Evolutionary conservation across 768 basidiomycete genomes (phyloP).

Genomic region (Tylopilus subfusipes): DNA sequence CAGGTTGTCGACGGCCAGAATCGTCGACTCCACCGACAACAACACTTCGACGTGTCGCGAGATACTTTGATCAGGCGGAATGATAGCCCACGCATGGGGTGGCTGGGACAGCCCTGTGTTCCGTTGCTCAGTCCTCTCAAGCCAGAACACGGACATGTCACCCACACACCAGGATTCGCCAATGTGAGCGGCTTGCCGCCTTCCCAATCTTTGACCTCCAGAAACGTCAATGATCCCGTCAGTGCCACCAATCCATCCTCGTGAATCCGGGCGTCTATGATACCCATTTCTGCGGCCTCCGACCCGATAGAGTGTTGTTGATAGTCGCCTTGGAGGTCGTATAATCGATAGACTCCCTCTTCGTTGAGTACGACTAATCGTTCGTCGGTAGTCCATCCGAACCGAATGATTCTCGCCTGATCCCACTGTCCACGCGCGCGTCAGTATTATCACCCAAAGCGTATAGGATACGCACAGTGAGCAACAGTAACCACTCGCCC

Average conservation of each 20-base stretch:
- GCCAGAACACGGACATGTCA: conserved; percentile 5
- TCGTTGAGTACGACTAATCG: conserved; percentile 83
- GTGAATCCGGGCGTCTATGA: conserved; percentile 82
- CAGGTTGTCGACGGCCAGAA: conserved; percentile 83
- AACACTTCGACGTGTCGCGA: conserved; percentile 90
- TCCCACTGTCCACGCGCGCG: conserved; percentile 70
- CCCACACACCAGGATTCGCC: conserved; percentile 65
- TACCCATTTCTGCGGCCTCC: conserved; percentile 78
- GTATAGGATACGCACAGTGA: conserved; percentile 62
- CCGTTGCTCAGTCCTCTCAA: conserved; percentile 1
- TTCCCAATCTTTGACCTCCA: conserved; percentile 90
- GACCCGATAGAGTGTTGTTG: conserved; percentile 78
- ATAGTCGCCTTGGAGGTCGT: conserved; percentile 84
- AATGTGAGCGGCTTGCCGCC: conserved; percentile 70
- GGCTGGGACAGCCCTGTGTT: conserved; percentile 66
- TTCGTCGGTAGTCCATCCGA: conserved; percentile 85
- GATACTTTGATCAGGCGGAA: conserved; percentile 86
- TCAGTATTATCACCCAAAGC: conserved; percentile 5
- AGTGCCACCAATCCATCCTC: conserved; percentile 86
- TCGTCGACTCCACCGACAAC: conserved; percentile 74
- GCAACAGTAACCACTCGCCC: conserved; percentile 63
- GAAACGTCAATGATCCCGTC: conserved; percentile 66
- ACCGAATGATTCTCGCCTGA: conserved; percentile 73
- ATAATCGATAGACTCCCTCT: conserved; percentile 87
- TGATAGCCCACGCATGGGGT: conserved; percentile 81